These are phyloP conservation scores for Hypoxylon sp. DNA, from an alignment of 2,329 filamentous ascomycete species.

Conservation along the genomic window DNA sequence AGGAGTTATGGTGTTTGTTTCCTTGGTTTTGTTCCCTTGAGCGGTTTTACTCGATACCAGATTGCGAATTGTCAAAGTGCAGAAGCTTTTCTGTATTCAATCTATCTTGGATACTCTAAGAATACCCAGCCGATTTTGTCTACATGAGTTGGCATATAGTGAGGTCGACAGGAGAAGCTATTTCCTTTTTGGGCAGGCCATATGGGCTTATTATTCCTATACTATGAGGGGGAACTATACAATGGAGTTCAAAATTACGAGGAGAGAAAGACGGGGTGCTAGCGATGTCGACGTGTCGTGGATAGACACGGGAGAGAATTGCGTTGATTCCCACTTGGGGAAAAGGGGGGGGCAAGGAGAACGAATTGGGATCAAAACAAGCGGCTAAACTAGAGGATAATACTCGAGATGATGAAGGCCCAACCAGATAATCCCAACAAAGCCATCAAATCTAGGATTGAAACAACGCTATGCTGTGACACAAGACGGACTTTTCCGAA, in stretches of 20 bases:
- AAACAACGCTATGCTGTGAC: constrained; percentile 35
- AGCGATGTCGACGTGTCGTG: constrained; percentile 30
- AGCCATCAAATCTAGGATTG: constrained; percentile 25
- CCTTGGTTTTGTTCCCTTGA: constrained; percentile 21
- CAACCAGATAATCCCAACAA: constrained; percentile 38
- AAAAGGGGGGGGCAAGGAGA: constrained; percentile 36
- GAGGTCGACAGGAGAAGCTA: constrained; percentile 23
- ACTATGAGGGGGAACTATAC: constrained; percentile 26
- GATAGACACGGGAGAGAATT: constrained; percentile 34
- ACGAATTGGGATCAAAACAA: constrained; percentile 33
- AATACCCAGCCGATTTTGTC: constrained; percentile 33
- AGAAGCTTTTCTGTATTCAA: constrained; percentile 37
- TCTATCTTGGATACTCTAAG: constrained; percentile 34
- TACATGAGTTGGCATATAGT: constrained; percentile 36
- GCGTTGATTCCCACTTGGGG: constrained; percentile 33
- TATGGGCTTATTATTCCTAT: constrained; percentile 28
- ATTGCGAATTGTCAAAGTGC: constrained; percentile 45
- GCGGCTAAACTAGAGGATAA: constrained; percentile 45
- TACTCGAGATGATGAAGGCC: constrained; percentile 35
- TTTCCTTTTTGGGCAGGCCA: constrained; percentile 24
- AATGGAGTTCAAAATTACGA: constrained; percentile 40
- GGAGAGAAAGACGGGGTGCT: constrained; percentile 30
- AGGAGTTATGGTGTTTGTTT: constrained; percentile 39
- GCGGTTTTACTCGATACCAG: constrained; percentile 40
- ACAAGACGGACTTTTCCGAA: constrained; percentile 38